Base-by-base conservation (phyloP, 2,329 filamentous ascomycete genomes). In the Verticillium klebahnii region DNA sequence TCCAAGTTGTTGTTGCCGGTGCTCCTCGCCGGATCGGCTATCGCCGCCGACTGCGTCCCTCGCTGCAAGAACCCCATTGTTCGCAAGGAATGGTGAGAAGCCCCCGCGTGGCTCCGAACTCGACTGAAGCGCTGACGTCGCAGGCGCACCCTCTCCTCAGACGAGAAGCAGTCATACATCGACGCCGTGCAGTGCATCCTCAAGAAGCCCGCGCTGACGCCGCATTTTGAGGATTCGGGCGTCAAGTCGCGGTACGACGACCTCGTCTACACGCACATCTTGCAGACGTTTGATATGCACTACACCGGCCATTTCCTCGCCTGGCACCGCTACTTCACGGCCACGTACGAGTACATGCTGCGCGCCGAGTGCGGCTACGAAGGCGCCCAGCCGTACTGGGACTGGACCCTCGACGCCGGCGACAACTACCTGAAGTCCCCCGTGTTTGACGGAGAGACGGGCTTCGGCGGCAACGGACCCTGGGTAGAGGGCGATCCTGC, bases 201-300 rank as follows among this genome's bases (percentile, higher is more conserved):
- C 57, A 50, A 58, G 5, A 57, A 55, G 32, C 29, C 54, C 0
- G 56, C 58, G 1, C 40, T 52, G 17, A 59, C 64, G 0, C 40
- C 63, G 17, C 54, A 25, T 25, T 37, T 58, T 17, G 58, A 56
- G 17, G 2, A 62, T 3, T 55, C 63, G 2, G 68, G 65, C 5
- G 64, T 67, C 19, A 65, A 63, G 60, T 67, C 65, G 25, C 66
- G 68, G 1, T 71, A 65, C 19, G 69, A 71, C 15, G 69, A 71
- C 52, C 71, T 70, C 45, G 60, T 66, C 50, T 66, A 66, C 9
- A 64, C 67, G n/a, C 69, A 71, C 36, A 69, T 69, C 34, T 64
- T 63, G 31, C 59, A 69, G 60, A 67, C 66, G 9, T 62, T 68
- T 36, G 25, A 60, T n/a, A 61, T 69, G 6, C 69, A 70, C 55